Evolutionary conservation across 805 yeast genomes (phyloP), one percentile per base, ranked within the genome.

Genomic region (Hagleromyces aurorensis): DNA sequence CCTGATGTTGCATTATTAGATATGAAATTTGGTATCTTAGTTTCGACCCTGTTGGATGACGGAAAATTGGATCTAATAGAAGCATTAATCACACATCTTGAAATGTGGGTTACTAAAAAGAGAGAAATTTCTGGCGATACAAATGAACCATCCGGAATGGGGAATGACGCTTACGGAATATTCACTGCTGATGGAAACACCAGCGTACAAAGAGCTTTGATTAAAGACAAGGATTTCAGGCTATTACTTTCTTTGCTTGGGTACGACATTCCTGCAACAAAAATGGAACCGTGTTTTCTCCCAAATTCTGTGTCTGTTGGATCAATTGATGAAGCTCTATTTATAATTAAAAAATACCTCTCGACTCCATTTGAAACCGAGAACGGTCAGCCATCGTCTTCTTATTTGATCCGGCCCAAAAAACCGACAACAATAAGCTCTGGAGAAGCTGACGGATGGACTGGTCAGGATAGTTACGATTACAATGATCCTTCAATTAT

Each of bases 41-140:
- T 57, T 3, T 51, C 61, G 1, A 33, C 59, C 4, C 29, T 57
- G n/a, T 29, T 56, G 7, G 62, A 57, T 36, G 53, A 52, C 17
- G 50, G 47, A 6, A 50, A 52, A 20, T 22, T 17, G 6, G 50
- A 47, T 5, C 17, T 47, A 5, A 27, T 56, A 6, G 47, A 43
- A 7, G 22, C 22, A 9, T 27, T 57, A 19, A 21, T 40, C 2
- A 12, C 27, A 1, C 51, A 55, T 32, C 25, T 57, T 14, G 27
- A 36, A 10, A 14, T 33, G 4, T n/a, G n/a, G n/a, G n/a, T n/a
- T n/a, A 18, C 29, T 7, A 27, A 23, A 19, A 8, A n/a, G 5
- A n/a, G 5, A 13, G 24, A 26, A 7, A 24, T 13, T n/a, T 13
- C 21, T 3, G 18, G 19, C 5, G 18, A 21, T 3, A n/a, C 7